A percentile compares a stretch with the other conserved stretches of the same genome.
These are phyloP conservation scores for Ophiocordyceps robertsii DNA, from an alignment of 2,329 filamentous ascomycete genomes.

Conservation along the genomic window DNA sequence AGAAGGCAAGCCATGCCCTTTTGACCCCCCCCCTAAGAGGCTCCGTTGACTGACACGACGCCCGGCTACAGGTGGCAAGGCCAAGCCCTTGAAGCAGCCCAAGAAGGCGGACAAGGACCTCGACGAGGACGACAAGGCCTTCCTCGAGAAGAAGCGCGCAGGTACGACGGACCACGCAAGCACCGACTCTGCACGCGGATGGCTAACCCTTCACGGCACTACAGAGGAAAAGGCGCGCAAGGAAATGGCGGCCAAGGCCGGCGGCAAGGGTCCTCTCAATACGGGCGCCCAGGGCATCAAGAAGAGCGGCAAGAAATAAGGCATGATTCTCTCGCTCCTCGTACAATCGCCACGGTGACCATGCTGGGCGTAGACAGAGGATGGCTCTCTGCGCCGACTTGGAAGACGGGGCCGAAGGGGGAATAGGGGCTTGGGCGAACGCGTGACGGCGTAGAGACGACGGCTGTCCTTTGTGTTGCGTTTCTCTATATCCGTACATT, in stretches of 20 bases:
- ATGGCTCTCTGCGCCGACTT: neutral
- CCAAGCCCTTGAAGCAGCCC: conserved; percentile 72
- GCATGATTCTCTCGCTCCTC: neutral
- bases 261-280: conserved; percentile 81
- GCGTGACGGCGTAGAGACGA: neutral
- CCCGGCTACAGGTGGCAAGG: conserved; percentile 55
- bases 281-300: conserved; percentile 82
- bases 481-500: neutral
- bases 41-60: too few species aligned
- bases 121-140: conserved; percentile 78
- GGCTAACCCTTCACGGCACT: neutral
- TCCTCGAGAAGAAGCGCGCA: conserved; percentile 69
- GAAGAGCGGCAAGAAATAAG: conserved; percentile 95
- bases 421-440: neutral
- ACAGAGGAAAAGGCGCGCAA: conserved; percentile 75
- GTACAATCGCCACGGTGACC: neutral
- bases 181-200: neutral
- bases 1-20: conserved; percentile 17
- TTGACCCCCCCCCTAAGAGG: neutral
- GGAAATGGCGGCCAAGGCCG: conserved; percentile 67
- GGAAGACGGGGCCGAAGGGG: neutral
- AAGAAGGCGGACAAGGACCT: conserved; percentile 77
- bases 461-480: neutral
- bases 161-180: conserved; percentile 40
- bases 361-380: neutral